Evolutionary conservation across 139 green algal genomes (phyloP).

Genomic region (Deuterostichococcus epilithicus): DNA sequence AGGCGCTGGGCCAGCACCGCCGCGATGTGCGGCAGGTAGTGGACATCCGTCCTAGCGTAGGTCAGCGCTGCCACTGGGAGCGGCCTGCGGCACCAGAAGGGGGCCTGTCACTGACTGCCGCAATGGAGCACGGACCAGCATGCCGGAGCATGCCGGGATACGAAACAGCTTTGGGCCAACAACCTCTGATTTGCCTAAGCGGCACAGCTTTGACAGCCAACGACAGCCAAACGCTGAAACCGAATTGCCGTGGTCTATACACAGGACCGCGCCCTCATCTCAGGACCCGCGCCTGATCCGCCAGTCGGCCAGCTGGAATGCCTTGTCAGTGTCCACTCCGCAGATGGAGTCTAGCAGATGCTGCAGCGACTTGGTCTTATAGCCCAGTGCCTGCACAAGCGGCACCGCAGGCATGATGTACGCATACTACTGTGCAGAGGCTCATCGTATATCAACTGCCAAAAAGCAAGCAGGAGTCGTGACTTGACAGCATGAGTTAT

Average conservation of each 20-base stretch:
- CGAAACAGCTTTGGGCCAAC: too few relatives aligned
- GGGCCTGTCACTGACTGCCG: too few relatives aligned
- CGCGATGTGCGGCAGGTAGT: conserved; percentile 68
- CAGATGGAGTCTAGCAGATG: conserved; percentile 52
- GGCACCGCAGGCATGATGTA: too few relatives aligned
- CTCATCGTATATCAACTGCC: too few relatives aligned
- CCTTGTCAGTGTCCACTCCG: conserved; percentile 51
- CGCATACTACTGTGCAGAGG: too few relatives aligned
- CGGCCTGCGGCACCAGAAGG: conserved; percentile 35
- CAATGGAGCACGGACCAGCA: too few relatives aligned
- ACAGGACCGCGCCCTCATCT: too few relatives aligned
- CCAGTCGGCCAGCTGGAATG: conserved; percentile 70
- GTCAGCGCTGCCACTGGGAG: conserved; percentile 47
- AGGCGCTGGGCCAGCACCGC: conserved; percentile 44
- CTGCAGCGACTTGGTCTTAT: conserved; percentile 40
- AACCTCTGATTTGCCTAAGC: too few relatives aligned
- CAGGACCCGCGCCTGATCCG: conserved; percentile 41
- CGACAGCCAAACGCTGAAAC: background rate
- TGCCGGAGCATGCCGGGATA: too few relatives aligned
- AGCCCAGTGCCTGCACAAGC: conserved; percentile 44
- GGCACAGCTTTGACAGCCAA: too few relatives aligned
- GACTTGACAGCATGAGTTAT: background rate
- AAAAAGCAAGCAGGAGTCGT: background rate
- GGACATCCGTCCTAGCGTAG: conserved; percentile 71
- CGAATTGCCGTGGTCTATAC: too few relatives aligned